phyloP scores from a whole-genome alignment of 352 stramenopile species.

The Phytopythium montanum region DNA sequence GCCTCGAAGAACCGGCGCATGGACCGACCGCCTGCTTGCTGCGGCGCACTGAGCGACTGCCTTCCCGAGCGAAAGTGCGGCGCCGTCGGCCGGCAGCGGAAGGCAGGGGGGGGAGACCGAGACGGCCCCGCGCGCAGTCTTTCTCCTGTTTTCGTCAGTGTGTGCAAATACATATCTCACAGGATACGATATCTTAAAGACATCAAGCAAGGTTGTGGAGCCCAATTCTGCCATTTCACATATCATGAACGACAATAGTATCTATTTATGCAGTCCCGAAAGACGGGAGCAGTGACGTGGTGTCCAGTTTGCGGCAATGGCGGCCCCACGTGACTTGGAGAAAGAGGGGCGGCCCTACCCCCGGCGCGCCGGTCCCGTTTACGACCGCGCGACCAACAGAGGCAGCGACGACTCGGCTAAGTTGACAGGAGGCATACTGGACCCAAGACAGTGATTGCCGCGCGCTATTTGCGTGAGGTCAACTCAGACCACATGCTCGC shows the following conservation, averaged over 20 bases:
- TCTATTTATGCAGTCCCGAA: too few species aligned
- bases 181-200: too few species aligned
- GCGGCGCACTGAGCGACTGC: neutral
- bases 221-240: neutral
- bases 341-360: neutral
- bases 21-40: neutral
- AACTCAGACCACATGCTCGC: neutral
- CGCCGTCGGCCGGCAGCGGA: too few species aligned
- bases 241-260: too few species aligned
- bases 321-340: neutral
- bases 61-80: neutral
- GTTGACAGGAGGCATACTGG: neutral
- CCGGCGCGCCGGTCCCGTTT: neutral
- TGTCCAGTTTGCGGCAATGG: neutral
- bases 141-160: too few species aligned
- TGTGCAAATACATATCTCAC: too few species aligned
- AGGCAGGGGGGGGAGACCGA: neutral
- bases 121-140: neutral
- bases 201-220: too few species aligned
- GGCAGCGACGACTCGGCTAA: neutral
- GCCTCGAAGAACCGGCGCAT: conserved; percentile 11
- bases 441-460: neutral
- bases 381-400: neutral
- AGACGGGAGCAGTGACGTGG: neutral
- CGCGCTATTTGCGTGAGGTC: too few species aligned